phyloP scores from a whole-genome alignment of 345 rosid genomes.

The Bruguiera sexangula region DNA sequence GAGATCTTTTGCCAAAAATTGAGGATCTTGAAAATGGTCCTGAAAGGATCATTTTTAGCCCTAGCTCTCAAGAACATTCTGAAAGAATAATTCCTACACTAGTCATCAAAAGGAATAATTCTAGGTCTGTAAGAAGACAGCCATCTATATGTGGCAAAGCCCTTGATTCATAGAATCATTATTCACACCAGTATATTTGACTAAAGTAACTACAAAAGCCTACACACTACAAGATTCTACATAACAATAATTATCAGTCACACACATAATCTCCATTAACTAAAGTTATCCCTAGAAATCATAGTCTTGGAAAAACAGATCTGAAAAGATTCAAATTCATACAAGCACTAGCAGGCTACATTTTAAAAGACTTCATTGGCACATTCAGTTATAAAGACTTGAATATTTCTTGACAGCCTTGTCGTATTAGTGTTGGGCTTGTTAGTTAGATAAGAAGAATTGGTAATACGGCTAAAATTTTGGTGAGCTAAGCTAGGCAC shows the following conservation, averaged over 20 bases:
- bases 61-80: constrained; percentile 39
- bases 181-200: neutral
- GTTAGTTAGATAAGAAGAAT: too few relatives aligned
- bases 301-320: neutral
- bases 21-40: constrained; percentile 71
- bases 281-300: neutral
- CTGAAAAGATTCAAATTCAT: neutral
- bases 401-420: neutral
- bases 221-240: neutral
- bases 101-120: neutral
- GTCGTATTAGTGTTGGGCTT: too few relatives aligned
- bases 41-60: constrained; percentile 25
- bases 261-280: neutral
- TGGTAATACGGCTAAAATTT: too few relatives aligned
- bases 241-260: neutral
- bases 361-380: neutral
- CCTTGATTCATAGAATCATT: constrained; percentile 2
- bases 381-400: neutral
- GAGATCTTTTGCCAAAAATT: constrained; percentile 55
- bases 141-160: neutral
- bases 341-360: neutral
- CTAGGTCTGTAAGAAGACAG: neutral
- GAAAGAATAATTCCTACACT: constrained; percentile 16
- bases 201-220: neutral
- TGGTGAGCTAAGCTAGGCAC: too few relatives aligned